Base-by-base conservation (phyloP, 2,329 filamentous ascomycete genomes). In the Cladophialophora yegresii region DNA sequence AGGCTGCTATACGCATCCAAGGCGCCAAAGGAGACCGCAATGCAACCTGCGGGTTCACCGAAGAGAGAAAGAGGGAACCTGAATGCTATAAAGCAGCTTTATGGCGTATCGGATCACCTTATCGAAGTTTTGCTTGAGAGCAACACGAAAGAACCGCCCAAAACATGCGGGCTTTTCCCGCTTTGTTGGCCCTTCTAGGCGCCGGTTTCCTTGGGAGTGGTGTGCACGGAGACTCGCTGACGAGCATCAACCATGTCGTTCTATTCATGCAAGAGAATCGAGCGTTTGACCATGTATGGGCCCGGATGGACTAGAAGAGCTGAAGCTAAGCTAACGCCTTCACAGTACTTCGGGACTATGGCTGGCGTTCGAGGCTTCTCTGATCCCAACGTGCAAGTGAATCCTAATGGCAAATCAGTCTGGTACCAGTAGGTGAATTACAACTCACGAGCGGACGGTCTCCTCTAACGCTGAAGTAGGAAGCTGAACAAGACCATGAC, bases 181-280 rank as follows among this genome's bases (percentile, higher is more conserved):
- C 23, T 13, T 22, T 55, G 10, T 26, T 56, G 4, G 50, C 43
- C 23, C 33, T 64, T 22, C 30, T 64, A 36, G 20, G 20, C 53
- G n/a, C 53, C 23, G 57, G 57, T 22, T n/a, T 59, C n/a, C 5
- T 54, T 12, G 58, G 13, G 13, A 60, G 53, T 9, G 1, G 51
- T 22, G 62, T 51, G 16, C 28, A 7, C 12, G 79, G 76, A 4
- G 77, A 75, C 2, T 80, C 80, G 7, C 73, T 83, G 36, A 77
- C 76, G 28, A 82, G 84, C 62, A 82, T 85, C 63, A 77, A 85
- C 26, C 83, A 85, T 81, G 82, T 85, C 30, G 79, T 85, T 10
- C 79, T 85, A 10, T 85, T 85, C 73, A 85, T 85, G 83, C 83
- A 84, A 70, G 81, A 81, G 66, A 81, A 81, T 61, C 72, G 79